phyloP scores from a whole-genome alignment of 2,329 filamentous ascomycete genomes.

The Penicillium sp. region DNA sequence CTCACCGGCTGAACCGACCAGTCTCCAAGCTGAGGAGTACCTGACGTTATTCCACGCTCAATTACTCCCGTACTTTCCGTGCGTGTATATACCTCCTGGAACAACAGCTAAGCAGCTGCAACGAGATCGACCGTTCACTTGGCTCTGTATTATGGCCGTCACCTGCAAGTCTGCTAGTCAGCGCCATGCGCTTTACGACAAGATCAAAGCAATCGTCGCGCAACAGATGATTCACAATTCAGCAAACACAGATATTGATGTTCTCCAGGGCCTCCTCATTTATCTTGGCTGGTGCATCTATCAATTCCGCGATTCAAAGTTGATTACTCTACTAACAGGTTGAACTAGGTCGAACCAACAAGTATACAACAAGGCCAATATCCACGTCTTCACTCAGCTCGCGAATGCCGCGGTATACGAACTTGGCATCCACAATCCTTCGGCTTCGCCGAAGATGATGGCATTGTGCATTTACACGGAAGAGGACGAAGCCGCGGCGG shows the following conservation, averaged over 20 bases:
- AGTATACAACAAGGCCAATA: constrained; percentile 18
- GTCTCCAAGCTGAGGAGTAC: constrained; percentile 40
- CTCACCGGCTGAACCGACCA: constrained; percentile 5
- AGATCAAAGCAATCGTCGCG: constrained; percentile 51
- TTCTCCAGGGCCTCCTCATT: constrained; percentile 57
- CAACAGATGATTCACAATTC: constrained; percentile 54
- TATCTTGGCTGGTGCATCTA: constrained; percentile 49
- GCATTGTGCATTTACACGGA: neutral
- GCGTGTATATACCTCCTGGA: constrained; percentile 47
- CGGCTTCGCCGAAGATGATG: constrained; percentile 1
- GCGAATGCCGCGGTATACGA: constrained; percentile 19
- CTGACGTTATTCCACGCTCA: constrained; percentile 50
- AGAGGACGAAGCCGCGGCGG: neutral
- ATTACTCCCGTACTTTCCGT: constrained; percentile 52
- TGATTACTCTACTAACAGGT: neutral
- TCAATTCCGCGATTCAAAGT: neutral
- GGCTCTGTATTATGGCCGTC: constrained; percentile 56
- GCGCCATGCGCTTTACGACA: constrained; percentile 48
- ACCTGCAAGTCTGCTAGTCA: constrained; percentile 49
- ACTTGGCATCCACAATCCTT: constrained; percentile 20
- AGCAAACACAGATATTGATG: constrained; percentile 49
- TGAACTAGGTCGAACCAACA: constrained; percentile 15
- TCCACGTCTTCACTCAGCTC: constrained; percentile 21
- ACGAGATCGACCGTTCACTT: constrained; percentile 54
- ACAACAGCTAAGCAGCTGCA: constrained; percentile 43